These are phyloP conservation scores for Globisporangium radiosum DNA, from an alignment of 352 stramenopile species.

Conservation along the genomic window DNA sequence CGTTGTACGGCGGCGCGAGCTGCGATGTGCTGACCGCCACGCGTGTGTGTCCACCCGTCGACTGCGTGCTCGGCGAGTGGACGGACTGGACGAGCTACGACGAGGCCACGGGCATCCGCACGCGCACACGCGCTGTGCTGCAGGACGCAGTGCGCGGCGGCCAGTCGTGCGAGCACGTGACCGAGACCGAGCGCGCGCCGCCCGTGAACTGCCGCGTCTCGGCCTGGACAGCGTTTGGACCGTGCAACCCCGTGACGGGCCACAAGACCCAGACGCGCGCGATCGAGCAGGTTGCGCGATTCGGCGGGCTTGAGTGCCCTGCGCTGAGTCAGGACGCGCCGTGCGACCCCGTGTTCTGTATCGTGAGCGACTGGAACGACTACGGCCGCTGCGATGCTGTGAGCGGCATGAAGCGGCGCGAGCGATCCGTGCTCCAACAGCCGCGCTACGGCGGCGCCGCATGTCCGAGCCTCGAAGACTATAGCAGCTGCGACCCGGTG, in stretches of 20 bases:
- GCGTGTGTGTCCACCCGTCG: slow-evolving; percentile 27
- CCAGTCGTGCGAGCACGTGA: slow-evolving; percentile 22
- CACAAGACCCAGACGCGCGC: slow-evolving; percentile 28
- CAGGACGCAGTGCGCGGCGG: slow-evolving; percentile 37
- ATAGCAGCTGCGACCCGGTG: slow-evolving; percentile 22
- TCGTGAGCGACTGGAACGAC: slow-evolving; percentile 30
- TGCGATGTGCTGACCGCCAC: slow-evolving; percentile 22
- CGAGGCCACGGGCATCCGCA: slow-evolving; percentile 24
- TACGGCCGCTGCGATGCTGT: slow-evolving; percentile 27
- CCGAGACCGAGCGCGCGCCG: slow-evolving; percentile 23
- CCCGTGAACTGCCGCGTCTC: slow-evolving; percentile 47
- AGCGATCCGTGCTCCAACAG: slow-evolving; percentile 26
- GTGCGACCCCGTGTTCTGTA: slow-evolving; percentile 56
- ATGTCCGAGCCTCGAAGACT: slow-evolving; percentile 25
- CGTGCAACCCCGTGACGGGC: slow-evolving; percentile 25
- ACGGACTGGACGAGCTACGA: slow-evolving; percentile 34
- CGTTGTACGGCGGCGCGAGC: slow-evolving; percentile 30
- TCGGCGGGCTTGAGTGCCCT: slow-evolving; percentile 36
- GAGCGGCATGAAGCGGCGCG: slow-evolving; percentile 25
- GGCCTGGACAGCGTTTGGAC: slow-evolving; percentile 36
- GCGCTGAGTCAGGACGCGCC: slow-evolving; percentile 21
- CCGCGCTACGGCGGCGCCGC: slow-evolving; percentile 25
- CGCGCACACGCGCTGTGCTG: slow-evolving; percentile 18
- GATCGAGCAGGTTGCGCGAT: slow-evolving; percentile 26
- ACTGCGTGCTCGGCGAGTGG: slow-evolving; percentile 41